Evolutionary conservation across 345 rosid species (phyloP).

Genomic region (Sonneratia alba): DNA sequence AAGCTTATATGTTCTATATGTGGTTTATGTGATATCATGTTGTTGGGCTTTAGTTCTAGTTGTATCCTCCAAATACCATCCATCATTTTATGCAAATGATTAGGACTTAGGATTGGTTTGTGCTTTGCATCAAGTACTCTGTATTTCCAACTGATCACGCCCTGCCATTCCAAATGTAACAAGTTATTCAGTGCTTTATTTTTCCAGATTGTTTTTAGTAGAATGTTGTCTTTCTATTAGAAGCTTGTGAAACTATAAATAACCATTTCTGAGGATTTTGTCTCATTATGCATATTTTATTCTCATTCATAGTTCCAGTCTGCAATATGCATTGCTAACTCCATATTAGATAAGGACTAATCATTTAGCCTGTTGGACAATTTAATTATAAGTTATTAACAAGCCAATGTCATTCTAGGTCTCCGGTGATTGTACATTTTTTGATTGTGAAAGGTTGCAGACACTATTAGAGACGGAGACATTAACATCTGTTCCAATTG

Average conservation of each 20-base stretch:
- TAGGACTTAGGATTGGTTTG: neutral
- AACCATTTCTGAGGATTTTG: neutral
- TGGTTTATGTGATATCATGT: neutral
- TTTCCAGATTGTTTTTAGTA: neutral
- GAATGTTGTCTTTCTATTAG: neutral
- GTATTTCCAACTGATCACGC: no score
- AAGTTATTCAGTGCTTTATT: neutral
- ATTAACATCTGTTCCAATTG: constrained; percentile 78
- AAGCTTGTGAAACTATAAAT: neutral
- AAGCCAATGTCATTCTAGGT: constrained; percentile 43
- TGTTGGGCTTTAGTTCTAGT: neutral
- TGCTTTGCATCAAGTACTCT: no score
- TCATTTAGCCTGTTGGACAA: neutral
- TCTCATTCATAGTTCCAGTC: neutral
- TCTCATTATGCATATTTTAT: neutral
- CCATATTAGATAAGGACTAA: neutral
- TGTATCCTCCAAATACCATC: neutral
- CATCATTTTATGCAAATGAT: neutral
- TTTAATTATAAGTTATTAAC: neutral
- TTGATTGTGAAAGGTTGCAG: constrained; percentile 81
- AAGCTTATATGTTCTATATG: neutral
- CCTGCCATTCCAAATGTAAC: neutral
- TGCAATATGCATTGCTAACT: neutral
- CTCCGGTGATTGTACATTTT: constrained; percentile 85
- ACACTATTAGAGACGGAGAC: constrained; percentile 47